Base-by-base conservation (phyloP, 345 rosid species). In the Lepidium aucheri region DNA sequence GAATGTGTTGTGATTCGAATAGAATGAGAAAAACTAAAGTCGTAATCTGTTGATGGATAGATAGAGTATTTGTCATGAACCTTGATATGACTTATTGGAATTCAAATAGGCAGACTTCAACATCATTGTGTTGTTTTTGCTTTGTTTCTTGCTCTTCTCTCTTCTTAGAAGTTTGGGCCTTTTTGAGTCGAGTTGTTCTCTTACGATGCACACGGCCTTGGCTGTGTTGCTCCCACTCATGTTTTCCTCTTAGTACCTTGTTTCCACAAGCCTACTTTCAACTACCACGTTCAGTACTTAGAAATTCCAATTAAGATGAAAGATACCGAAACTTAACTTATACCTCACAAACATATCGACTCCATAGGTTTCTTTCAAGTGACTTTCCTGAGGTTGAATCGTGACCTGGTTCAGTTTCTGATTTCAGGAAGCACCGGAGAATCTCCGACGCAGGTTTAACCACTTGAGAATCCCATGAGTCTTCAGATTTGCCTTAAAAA, bases 141-240 rank as follows among this genome's bases (percentile, higher is more conserved):
- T 46, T 54, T 46, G 24, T 60, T 32, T 70, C 52, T 53, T 78
- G 67, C 64, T 52, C 70, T 34, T 67, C 76, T 18, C 42, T 52
- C 6, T 22, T 58, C 49, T 60, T 43, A 2, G 24, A 65, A 38
- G 16, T 33, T 15, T 52, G 75, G 63, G 80, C 36, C 72, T 83
- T 88, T 69, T 77, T 78, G 13, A 79, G 70, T 33, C 78, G 57
- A 5, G 78, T 77, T 59, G 72, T 51, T 60, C 95, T 83, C 77
- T 88, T 94, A 36, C 93, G 84, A 80, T 94, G 99, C 26, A 86
- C 67, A 12, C 91, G 91, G 18, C 97, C 96, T 67, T 77, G 85
- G 66, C 50, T 74, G 74, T 94, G 97, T 56, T 90, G 91, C 60
- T 90, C 99, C 99, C 99, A 94, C 47, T 94, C 97, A 17, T 88